Evolutionary conservation across 768 basidiomycete genomes (phyloP).

Genomic region (Naematelia aurantialba): DNA sequence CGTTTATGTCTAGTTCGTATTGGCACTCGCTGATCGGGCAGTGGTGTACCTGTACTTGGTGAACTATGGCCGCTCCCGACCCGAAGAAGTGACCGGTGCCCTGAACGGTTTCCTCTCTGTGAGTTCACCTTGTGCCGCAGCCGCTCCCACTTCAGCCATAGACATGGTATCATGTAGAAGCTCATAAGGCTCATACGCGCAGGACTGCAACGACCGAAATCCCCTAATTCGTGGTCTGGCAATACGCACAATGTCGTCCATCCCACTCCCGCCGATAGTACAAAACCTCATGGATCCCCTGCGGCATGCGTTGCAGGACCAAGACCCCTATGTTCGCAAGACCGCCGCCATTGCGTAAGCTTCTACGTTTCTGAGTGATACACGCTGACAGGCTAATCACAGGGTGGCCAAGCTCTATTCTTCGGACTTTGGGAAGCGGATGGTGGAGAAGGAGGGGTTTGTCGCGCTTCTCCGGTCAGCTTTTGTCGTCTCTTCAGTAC

Average conservation of each 20-base stretch:
- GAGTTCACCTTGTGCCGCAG: too few species aligned
- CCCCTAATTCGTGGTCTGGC: conserved; percentile 94
- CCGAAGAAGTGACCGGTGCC: conserved; percentile 87
- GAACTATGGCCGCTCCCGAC: conserved; percentile 89
- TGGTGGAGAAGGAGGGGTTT: conserved; percentile 84
- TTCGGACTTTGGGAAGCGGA: conserved; percentile 66
- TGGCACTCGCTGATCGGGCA: conserved; percentile 47
- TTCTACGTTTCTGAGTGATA: neutral
- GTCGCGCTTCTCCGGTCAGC: conserved; percentile 71
- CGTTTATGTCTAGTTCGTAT: too few species aligned
- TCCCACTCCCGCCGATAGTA: conserved; percentile 79
- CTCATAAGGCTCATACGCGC: conserved; percentile 5
- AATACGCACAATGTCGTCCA: conserved; percentile 98
- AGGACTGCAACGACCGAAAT: conserved; percentile 96
- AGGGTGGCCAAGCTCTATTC: conserved; percentile 94
- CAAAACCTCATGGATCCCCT: conserved; percentile 83
- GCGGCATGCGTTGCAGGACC: conserved; percentile 84
- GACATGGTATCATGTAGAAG: neutral
- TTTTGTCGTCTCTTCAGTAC: neutral
- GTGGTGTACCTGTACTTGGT: conserved; percentile 98
- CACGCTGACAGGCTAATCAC: conserved; percentile 10
- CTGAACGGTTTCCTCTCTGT: conserved; percentile 88
- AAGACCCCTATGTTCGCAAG: conserved; percentile 96
- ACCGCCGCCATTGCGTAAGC: conserved; percentile 74
- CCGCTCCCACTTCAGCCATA: neutral